Evolutionary conservation across 1,284 basidiomycete genomes (phyloP).

Genomic region (Meira miltonrushii): DNA sequence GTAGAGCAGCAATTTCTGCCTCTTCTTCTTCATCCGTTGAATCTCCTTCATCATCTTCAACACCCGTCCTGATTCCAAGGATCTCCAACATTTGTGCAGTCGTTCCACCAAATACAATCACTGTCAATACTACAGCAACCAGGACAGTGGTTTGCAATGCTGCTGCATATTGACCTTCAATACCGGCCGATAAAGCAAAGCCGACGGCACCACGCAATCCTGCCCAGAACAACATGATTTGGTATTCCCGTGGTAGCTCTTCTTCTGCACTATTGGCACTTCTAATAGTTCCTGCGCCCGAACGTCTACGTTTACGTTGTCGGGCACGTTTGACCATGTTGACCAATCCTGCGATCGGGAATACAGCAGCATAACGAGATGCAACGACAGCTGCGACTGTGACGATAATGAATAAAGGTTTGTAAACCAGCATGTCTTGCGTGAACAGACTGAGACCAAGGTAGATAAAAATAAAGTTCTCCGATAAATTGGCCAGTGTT

Average conservation of each 20-base stretch:
- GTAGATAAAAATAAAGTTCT: constrained; percentile 99
- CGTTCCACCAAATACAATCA: constrained; percentile 91
- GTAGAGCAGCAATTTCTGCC: constrained; percentile 5
- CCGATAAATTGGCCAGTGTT: constrained; percentile 59
- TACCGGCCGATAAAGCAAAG: constrained; percentile 90
- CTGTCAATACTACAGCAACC: constrained; percentile 90
- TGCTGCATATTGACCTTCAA: constrained; percentile 83
- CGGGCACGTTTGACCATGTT: constrained; percentile 80
- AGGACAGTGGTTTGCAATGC: constrained; percentile 89
- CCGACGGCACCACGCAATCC: constrained; percentile 93
- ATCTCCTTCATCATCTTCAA: constrained; percentile 75
- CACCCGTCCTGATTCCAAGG: constrained; percentile 89
- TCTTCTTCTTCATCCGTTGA: constrained; percentile 71
- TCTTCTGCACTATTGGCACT: constrained; percentile 21
- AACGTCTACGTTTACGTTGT: constrained; percentile 59
- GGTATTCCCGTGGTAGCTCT: constrained; percentile 46
- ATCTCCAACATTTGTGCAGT: constrained; percentile 95
- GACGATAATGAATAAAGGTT: constrained; percentile 78
- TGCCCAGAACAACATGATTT: constrained; percentile 83
- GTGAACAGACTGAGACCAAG: constrained; percentile 95
- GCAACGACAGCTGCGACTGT: constrained; percentile 73
- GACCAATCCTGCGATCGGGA: constrained; percentile 91
- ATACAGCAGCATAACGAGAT: constrained; percentile 91
- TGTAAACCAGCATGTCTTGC: constrained; percentile 78
- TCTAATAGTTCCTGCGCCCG: constrained; percentile 23